Evolutionary conservation across 768 basidiomycete species (phyloP).

Genomic region (Phlebiopsis gigantea): DNA sequence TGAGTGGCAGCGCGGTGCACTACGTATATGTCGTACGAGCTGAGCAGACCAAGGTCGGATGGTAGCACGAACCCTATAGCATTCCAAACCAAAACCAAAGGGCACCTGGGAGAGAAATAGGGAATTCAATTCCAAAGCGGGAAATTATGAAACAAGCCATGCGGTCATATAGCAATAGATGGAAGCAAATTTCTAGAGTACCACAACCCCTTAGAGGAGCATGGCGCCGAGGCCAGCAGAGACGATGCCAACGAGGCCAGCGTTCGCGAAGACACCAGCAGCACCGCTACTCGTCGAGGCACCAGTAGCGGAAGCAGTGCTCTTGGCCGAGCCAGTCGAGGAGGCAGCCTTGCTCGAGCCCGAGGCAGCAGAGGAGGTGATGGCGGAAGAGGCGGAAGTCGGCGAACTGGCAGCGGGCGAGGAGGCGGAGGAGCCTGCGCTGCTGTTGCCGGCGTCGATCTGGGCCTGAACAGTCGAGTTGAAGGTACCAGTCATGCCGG

Average conservation of each 20-base stretch:
- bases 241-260: constrained; percentile 8
- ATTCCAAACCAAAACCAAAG: constrained; percentile 2
- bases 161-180: background rate
- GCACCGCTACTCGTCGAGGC: constrained; percentile 9
- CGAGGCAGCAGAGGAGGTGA: background rate
- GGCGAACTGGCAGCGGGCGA: constrained; percentile 22
- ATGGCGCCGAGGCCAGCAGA: constrained; percentile 11
- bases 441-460: constrained; percentile 57
- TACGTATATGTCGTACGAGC: constrained; percentile 7
- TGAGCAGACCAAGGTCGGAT: constrained; percentile 12
- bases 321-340: constrained; percentile 3
- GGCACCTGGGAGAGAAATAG: background rate
- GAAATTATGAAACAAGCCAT: background rate
- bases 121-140: constrained; percentile 5
- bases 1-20: background rate
- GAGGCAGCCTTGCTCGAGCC: constrained; percentile 4
- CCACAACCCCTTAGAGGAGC: constrained; percentile 8
- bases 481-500: constrained; percentile 71
- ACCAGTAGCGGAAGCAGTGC: constrained; percentile 9
- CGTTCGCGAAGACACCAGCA: constrained; percentile 7
- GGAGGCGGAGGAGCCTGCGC: constrained; percentile 38
- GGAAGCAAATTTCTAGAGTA: background rate
- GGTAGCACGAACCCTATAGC: constrained; percentile 12
- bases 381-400: constrained; percentile 7
- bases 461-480: constrained; percentile 46